Evolutionary conservation across 768 basidiomycete genomes (phyloP), one percentile per base, ranked within the genome.

Genomic region (Brasilioporus rufonigricans): DNA sequence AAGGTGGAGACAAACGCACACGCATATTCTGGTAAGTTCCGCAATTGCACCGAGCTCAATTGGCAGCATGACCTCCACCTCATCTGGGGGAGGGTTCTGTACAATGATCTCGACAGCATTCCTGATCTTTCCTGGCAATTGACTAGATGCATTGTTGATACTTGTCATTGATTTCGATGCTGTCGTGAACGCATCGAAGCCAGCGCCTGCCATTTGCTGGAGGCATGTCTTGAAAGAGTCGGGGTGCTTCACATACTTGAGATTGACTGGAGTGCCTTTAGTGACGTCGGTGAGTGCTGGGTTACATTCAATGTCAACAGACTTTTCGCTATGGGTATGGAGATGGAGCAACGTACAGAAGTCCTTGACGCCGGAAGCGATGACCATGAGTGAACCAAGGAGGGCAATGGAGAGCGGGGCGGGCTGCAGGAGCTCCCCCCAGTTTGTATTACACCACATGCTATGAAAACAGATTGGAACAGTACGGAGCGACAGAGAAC

Each of bases 141-240:
- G 60, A 32, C 53, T 48, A 9, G 60, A 62, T 5, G 61, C 60
- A 2, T 62, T 62, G 23, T 62, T 54, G 53, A 62, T 62, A 7
- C 60, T 60, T 12, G 50, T 62, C 61, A 62, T 62, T 36, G 61
- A 47, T 29, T 62, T 44, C 5, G 60, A 62, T 9, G 60, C 56
- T 0, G 56, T 62, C 48, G 58, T 60, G 36, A 62, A 62, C 31
- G 60, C 61, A 26, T n/a, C 58, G n/a, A 58, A 62, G 3, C 61
- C 61, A 10, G 61, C 60, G 11, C 61, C 61, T 1, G 58, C 60
- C 60, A 62, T 62, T 50, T 62, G 61, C 33, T 62, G 61, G 33
- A 62, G 60, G 36, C 56, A 62, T 11, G 61, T 55, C 53, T 62
- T 62, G 51, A 62, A 62, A 33, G 61, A 62, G 29, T 52, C 58